A percentile compares a stretch with the other conserved stretches of the same genome.
Evolutionary conservation across 1,284 basidiomycete species (phyloP).

Genomic region (Ceratobasidium sp.): DNA sequence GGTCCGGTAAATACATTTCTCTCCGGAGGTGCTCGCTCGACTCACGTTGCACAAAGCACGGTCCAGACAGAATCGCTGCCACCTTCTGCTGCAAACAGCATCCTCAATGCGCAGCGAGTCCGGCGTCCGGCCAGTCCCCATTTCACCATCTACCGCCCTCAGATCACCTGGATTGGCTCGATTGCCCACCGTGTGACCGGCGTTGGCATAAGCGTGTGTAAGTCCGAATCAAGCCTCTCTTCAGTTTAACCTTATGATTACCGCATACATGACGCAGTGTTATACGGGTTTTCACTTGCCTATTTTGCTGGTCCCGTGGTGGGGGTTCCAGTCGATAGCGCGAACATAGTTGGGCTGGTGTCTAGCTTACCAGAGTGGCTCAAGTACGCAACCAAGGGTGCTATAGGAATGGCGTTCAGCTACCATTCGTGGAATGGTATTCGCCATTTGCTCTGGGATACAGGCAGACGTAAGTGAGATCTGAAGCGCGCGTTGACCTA

Average conservation of each 20-base stretch:
- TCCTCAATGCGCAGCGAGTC: conserved; percentile 88
- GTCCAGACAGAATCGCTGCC: conserved; percentile 59
- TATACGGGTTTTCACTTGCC: conserved; percentile 88
- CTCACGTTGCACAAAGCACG: background rate
- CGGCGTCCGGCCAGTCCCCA: conserved; percentile 89
- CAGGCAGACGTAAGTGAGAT: conserved; percentile 77
- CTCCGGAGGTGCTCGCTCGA: background rate
- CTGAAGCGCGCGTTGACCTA: conserved; percentile 22
- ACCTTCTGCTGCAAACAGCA: conserved; percentile 63
- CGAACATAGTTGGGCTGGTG: conserved; percentile 77
- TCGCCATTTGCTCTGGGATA: conserved; percentile 92
- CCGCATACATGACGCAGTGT: no score
- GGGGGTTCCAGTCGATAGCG: conserved; percentile 71
- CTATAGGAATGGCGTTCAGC: conserved; percentile 83
- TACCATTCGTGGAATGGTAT: conserved; percentile 93
- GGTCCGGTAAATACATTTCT: background rate
- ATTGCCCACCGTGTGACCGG: conserved; percentile 90
- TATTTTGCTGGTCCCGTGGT: conserved; percentile 85
- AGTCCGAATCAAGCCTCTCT: conserved; percentile 50
- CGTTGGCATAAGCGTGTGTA: conserved; percentile 75
- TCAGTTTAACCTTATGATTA: no score
- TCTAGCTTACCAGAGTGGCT: conserved; percentile 71
- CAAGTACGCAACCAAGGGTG: conserved; percentile 77
- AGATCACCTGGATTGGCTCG: conserved; percentile 87
- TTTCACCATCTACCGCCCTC: conserved; percentile 96